Evolutionary conservation across 106 monocot genomes (phyloP).

Genomic region (Chionographis japonica): DNA sequence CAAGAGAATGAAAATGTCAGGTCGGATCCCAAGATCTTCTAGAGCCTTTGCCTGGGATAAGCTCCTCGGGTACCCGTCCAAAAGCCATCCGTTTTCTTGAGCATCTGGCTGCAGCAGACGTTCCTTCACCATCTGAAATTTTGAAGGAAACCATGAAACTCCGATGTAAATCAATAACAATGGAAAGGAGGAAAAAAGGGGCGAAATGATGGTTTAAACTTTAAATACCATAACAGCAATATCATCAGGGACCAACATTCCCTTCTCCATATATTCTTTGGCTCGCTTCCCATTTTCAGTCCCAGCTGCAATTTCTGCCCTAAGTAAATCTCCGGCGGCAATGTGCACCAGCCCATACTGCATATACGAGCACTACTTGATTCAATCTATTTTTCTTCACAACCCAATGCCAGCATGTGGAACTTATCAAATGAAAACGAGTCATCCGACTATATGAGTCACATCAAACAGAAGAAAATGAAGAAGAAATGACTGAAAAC

Average conservation of each 20-base stretch:
- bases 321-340: constrained; percentile 92
- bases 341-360: constrained; percentile 93
- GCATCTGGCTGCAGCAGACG: constrained; percentile 68
- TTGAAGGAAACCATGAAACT: background rate
- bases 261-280: constrained; percentile 92
- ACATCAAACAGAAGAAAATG: background rate
- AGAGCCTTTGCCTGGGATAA: constrained; percentile 83
- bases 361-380: constrained; percentile 11
- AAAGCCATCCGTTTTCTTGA: constrained; percentile 92
- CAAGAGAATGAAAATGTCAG: constrained; percentile 89
- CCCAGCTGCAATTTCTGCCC: constrained; percentile 80
- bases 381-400: constrained; percentile 5
- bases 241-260: constrained; percentile 90
- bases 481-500: background rate
- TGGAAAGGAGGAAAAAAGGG: background rate
- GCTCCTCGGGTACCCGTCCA: constrained; percentile 96
- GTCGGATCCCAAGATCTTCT: constrained; percentile 72
- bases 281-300: constrained; percentile 84
- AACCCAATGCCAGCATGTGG: background rate
- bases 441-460: background rate
- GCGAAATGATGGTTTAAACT: background rate
- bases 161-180: background rate
- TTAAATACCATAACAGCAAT: constrained; percentile 77
- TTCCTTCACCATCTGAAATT: constrained; percentile 87
- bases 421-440: constrained; percentile 1